Conservation (phyloP, 208 protist species). For the Trichomonas tenax region DNA sequence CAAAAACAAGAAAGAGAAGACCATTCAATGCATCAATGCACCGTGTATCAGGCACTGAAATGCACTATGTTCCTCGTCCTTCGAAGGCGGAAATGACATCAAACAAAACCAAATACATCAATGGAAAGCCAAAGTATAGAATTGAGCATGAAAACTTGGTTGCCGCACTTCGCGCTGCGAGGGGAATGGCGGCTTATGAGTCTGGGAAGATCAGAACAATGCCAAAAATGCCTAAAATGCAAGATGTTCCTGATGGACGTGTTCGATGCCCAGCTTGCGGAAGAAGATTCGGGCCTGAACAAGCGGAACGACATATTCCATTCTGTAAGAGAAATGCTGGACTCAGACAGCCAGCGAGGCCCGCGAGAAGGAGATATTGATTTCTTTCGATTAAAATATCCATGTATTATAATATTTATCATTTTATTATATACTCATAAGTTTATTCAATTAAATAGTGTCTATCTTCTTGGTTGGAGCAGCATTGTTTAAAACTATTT, state of each 20-base stretch:
- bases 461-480: too few species aligned
- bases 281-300: not conserved
- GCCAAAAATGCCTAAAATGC: not conserved
- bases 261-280: not conserved
- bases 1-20: not conserved
- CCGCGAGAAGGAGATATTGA: not conserved
- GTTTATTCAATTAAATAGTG: too few species aligned
- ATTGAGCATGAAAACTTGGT: not conserved
- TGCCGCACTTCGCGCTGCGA: not conserved
- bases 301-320: not conserved
- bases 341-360: not conserved
- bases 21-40: not conserved
- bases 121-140: not conserved
- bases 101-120: not conserved
- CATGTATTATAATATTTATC: too few species aligned
- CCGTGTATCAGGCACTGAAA: not conserved
- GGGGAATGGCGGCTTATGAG: not conserved
- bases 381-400: not conserved
- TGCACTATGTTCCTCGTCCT: too few species aligned
- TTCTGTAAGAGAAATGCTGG: not conserved
- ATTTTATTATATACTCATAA: too few species aligned
- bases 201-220: not conserved
- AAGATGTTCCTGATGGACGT: not conserved
- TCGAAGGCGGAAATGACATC: not conserved
- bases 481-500: too few species aligned